phyloP scores from a whole-genome alignment of 2,329 filamentous ascomycete genomes.

The Talaromyces sp. region DNA sequence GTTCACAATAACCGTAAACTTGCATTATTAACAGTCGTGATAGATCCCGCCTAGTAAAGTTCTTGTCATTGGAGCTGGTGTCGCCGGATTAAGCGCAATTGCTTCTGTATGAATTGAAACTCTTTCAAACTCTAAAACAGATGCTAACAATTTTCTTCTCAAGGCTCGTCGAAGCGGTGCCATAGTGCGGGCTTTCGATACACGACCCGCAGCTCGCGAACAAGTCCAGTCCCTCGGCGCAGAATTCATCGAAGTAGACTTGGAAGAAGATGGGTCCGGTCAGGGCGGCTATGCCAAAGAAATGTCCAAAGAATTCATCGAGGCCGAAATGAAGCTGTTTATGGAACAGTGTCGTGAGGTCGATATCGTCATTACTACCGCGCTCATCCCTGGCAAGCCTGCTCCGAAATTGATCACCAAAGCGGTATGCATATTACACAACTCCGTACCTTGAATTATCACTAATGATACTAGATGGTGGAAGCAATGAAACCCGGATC shows the following conservation, averaged over 20 bases:
- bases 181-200: constrained; percentile 86
- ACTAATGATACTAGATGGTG: constrained; percentile 53
- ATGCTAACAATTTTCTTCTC: not conserved
- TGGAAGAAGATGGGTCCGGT: constrained; percentile 78
- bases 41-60: constrained; percentile 89
- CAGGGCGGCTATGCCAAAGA: constrained; percentile 86
- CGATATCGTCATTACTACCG: constrained; percentile 88
- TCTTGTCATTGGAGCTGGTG: constrained; percentile 82
- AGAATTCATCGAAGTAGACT: constrained; percentile 81
- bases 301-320: constrained; percentile 91
- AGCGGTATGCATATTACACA: constrained; percentile 34
- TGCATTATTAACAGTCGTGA: not conserved
- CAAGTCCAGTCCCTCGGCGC: constrained; percentile 87
- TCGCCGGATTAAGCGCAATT: constrained; percentile 83
- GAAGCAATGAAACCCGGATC: constrained; percentile 86
- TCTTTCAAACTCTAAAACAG: not conserved
- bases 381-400: constrained; percentile 78
- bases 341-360: constrained; percentile 81
- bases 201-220: constrained; percentile 78
- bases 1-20: not conserved
- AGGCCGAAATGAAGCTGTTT: constrained; percentile 89
- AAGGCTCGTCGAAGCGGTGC: constrained; percentile 76
- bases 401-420: constrained; percentile 81
- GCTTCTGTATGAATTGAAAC: constrained; percentile 52
- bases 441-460: not conserved